Conservation (phyloP, 441 rosid genomes). For the Raphanus hybrid region DNA sequence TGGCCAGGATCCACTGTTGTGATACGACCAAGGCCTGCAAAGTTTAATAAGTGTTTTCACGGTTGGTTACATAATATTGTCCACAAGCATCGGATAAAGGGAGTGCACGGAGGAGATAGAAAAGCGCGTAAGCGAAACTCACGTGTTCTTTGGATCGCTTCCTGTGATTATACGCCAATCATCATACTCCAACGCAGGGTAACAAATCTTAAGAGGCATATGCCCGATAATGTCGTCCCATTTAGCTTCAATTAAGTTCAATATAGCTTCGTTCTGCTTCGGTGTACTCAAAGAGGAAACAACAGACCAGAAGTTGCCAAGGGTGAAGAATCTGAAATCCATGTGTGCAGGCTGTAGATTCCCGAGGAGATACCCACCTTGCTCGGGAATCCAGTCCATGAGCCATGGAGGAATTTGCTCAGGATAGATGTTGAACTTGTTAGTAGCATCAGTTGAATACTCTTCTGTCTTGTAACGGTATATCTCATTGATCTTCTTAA, state of each 20-base stretch:
- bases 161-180: constrained; percentile 96
- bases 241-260: constrained; percentile 85
- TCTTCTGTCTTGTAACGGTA: constrained; percentile 96
- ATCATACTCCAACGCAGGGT: constrained; percentile 92
- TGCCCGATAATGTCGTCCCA: constrained; percentile 87
- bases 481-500: constrained; percentile 81
- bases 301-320: constrained; percentile 88
- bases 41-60: constrained; percentile 26
- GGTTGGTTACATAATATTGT: background rate
- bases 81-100: background rate
- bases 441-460: constrained; percentile 88
- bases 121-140: constrained; percentile 39
- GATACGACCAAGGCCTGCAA: constrained; percentile 93
- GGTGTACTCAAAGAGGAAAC: constrained; percentile 72
- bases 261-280: constrained; percentile 81
- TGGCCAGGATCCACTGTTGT: constrained; percentile 93
- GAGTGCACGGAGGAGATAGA: background rate
- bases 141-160: constrained; percentile 95
- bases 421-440: constrained; percentile 93
- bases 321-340: constrained; percentile 91
- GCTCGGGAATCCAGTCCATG: constrained; percentile 91
- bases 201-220: constrained; percentile 92
- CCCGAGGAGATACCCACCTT: constrained; percentile 90
- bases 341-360: constrained; percentile 96
- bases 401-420: constrained; percentile 96